Evolutionary conservation across 2,329 filamentous ascomycete species (phyloP).

Genomic region (Pyrenophora graminea): DNA sequence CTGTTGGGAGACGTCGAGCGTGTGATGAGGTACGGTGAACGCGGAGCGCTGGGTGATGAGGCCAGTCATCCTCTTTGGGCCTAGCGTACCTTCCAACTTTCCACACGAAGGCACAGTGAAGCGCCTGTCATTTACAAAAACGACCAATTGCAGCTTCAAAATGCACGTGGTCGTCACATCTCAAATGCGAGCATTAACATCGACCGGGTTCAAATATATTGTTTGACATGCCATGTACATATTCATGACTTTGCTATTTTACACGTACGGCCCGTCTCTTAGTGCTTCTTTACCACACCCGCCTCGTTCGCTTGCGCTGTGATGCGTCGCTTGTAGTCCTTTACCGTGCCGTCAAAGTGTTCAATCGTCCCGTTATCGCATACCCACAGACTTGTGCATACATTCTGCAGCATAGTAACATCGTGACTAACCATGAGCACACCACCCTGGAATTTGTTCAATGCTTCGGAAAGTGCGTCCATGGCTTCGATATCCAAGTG

Average conservation of each 20-base stretch:
- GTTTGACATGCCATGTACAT: not conserved
- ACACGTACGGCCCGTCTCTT: slow-evolving; percentile 24
- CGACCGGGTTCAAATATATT: not conserved
- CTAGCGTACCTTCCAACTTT: slow-evolving; percentile 26
- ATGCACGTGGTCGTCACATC: not conserved
- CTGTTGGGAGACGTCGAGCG: slow-evolving; percentile 16
- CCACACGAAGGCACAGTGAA: slow-evolving; percentile 11
- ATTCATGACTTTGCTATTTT: not conserved
- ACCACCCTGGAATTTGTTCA: slow-evolving; percentile 87
- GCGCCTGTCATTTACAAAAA: slow-evolving; percentile 11
- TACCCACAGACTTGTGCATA: slow-evolving; percentile 94
- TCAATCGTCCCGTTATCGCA: slow-evolving; percentile 93
- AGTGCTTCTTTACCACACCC: slow-evolving; percentile 72
- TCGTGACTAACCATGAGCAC: slow-evolving; percentile 99
- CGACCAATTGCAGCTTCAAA: not conserved
- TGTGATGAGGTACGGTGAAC: slow-evolving; percentile 22
- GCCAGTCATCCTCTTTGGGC: slow-evolving; percentile 19
- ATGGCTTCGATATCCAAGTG: slow-evolving; percentile 99
- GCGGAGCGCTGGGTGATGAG: slow-evolving; percentile 19
- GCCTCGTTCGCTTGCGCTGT: slow-evolving; percentile 83
- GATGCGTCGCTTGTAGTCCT: slow-evolving; percentile 97
- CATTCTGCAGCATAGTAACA: slow-evolving; percentile 96
- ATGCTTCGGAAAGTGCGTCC: slow-evolving; percentile 86
- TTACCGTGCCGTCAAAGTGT: slow-evolving; percentile 93
- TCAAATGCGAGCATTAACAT: too few species aligned